Evolutionary conservation across 345 rosid genomes (phyloP).

Genomic region (Geranium brycei): DNA sequence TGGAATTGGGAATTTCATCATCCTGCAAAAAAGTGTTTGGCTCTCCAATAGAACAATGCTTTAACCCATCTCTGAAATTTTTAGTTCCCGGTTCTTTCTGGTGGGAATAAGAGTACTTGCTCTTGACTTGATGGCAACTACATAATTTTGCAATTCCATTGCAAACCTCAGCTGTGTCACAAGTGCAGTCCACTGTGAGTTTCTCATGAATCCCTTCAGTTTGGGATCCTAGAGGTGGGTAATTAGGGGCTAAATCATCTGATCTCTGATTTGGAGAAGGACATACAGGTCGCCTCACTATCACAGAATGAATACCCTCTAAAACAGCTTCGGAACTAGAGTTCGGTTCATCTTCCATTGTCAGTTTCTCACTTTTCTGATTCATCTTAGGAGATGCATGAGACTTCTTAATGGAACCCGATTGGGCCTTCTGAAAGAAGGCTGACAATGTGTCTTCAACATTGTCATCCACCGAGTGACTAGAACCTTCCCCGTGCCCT

Average conservation of each 20-base stretch:
- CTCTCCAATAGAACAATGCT: slow-evolving; percentile 12
- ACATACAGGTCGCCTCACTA: not conserved
- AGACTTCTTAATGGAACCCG: slow-evolving; percentile 19
- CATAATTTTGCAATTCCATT: slow-evolving; percentile 9
- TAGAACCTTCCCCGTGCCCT: slow-evolving; percentile 15
- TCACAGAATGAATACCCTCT: slow-evolving; percentile 1
- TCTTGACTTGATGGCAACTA: slow-evolving; percentile 7
- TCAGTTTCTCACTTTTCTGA: slow-evolving; percentile 2
- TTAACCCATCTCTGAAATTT: slow-evolving; percentile 15
- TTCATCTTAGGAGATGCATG: slow-evolving; percentile 12
- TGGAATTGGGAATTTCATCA: slow-evolving; percentile 10
- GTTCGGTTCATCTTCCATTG: slow-evolving; percentile 9
- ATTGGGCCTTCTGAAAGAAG: slow-evolving; percentile 22
- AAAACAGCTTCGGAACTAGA: slow-evolving; percentile 7
- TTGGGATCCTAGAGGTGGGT: not conserved
- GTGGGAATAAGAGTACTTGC: slow-evolving; percentile 13
- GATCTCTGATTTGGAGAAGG: slow-evolving; percentile 8
- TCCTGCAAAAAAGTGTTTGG: slow-evolving; percentile 7
- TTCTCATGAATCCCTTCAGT: not conserved
- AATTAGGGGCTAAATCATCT: not conserved
- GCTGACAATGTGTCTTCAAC: slow-evolving; percentile 30
- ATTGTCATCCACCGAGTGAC: slow-evolving; percentile 16
- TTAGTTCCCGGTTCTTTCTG: slow-evolving; percentile 12
- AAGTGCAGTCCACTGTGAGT: slow-evolving; percentile 8
- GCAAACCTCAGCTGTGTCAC: slow-evolving; percentile 14